These are phyloP conservation scores for Populus simonii DNA, from an alignment of 345 rosid species.

Conservation along the genomic window DNA sequence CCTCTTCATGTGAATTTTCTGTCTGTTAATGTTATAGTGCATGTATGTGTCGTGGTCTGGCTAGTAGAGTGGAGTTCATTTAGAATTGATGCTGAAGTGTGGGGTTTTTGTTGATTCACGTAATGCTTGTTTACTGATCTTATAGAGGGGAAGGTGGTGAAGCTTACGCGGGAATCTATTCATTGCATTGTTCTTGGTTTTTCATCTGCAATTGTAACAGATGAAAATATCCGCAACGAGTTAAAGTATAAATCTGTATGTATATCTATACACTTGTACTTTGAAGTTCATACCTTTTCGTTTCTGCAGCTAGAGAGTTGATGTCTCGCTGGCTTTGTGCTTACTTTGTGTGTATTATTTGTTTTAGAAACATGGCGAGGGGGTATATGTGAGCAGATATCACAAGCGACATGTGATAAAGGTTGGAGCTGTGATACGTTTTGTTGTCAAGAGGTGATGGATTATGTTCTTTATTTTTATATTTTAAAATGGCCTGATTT, in stretches of 20 bases:
- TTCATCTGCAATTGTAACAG: conserved; percentile 63
- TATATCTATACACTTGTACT: not conserved
- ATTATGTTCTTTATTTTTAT: not conserved
- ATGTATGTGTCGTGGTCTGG: not conserved
- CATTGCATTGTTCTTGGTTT: conserved; percentile 79
- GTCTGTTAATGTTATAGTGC: not conserved
- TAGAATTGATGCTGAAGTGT: conserved; percentile 4
- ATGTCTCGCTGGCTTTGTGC: not conserved
- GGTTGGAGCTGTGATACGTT: conserved; percentile 68
- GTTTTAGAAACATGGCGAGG: conserved; percentile 53
- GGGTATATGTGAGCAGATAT: conserved; percentile 48
- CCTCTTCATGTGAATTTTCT: not conserved
- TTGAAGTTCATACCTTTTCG: not conserved
- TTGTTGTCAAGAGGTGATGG: conserved; percentile 70
- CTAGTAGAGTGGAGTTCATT: not conserved
- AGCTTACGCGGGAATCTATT: conserved; percentile 62
- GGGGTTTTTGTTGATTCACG: not conserved
- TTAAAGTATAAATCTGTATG: conserved; percentile 54
- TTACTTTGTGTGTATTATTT: not conserved
- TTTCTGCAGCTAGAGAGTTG: not conserved
- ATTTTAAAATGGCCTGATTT: not conserved
- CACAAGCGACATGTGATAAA: conserved; percentile 59
- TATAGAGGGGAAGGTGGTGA: conserved; percentile 78
- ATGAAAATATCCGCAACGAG: conserved; percentile 67
- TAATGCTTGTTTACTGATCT: not conserved